A percentile compares a stretch with the other conserved stretches of the same genome.
Conservation (phyloP, 2,329 filamentous ascomycete species). For the Sarocladium kiliense region DNA sequence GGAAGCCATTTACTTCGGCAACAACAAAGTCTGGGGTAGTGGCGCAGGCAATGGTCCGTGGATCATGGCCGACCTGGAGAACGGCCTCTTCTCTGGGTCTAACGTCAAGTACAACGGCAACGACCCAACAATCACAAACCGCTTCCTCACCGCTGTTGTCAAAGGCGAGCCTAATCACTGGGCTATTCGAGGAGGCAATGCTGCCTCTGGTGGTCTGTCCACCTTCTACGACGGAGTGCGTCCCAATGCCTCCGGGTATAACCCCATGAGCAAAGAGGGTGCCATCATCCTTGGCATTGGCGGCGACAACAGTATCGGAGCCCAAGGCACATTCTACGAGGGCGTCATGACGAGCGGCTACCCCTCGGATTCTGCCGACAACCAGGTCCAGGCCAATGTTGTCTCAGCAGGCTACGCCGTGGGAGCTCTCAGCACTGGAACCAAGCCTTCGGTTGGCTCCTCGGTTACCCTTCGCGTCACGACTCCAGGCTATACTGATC, state of each 20-base stretch:
- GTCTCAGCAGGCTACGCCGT: slow-evolving; percentile 52
- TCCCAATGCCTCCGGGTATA: slow-evolving; percentile 48
- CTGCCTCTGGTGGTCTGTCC: slow-evolving; percentile 46
- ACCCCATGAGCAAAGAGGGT: slow-evolving; percentile 60
- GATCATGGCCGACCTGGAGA: slow-evolving; percentile 67
- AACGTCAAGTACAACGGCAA: slow-evolving; percentile 39
- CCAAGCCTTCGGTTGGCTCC: slow-evolving; percentile 10
- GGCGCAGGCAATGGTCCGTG: slow-evolving; percentile 57
- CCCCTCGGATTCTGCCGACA: slow-evolving; percentile 54
- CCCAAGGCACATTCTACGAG: slow-evolving; percentile 61
- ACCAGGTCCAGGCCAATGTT: slow-evolving; percentile 54
- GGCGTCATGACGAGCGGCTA: slow-evolving; percentile 60
- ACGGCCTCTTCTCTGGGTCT: slow-evolving; percentile 56
- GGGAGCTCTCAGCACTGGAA: neutral
- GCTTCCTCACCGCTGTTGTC: slow-evolving; percentile 52
- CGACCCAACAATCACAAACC: slow-evolving; percentile 46
- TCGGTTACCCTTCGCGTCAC: slow-evolving; percentile 45
- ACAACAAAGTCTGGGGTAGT: slow-evolving; percentile 47
- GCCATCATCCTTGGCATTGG: slow-evolving; percentile 66
- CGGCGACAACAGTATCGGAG: slow-evolving; percentile 58
- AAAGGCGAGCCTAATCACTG: slow-evolving; percentile 53
- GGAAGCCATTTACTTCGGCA: slow-evolving; percentile 64
- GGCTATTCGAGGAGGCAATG: slow-evolving; percentile 55
- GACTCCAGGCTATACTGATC: slow-evolving; percentile 46
- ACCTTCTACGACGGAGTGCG: slow-evolving; percentile 56